phyloP scores from a whole-genome alignment of 352 stramenopile genomes.

The Phytophthora capsici region DNA sequence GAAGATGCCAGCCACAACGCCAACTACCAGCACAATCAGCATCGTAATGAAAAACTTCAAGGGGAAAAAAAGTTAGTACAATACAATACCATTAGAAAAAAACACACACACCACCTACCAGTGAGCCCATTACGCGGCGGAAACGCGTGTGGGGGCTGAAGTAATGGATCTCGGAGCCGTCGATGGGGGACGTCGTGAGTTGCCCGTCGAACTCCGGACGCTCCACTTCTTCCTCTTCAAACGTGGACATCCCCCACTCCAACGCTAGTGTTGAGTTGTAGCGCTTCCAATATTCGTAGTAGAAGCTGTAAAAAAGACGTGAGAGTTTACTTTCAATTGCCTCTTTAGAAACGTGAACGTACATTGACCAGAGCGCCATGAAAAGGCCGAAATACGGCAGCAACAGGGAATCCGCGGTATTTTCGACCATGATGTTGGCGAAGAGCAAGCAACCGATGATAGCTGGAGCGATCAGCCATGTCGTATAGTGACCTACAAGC shows the following conservation, averaged over 20 bases:
- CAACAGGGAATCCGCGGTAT: slow-evolving; percentile 60
- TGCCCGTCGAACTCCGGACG: slow-evolving; percentile 78
- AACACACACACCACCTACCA: slow-evolving; percentile 35
- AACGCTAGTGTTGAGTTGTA: slow-evolving; percentile 73
- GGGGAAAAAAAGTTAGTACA: too few relatives aligned
- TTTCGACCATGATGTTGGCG: slow-evolving; percentile 73
- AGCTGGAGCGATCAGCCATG: slow-evolving; percentile 93
- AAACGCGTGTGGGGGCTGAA: slow-evolving; percentile 72
- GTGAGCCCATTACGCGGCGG: slow-evolving; percentile 71
- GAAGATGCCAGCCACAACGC: slow-evolving; percentile 74
- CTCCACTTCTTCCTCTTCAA: slow-evolving; percentile 76
- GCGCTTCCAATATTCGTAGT: slow-evolving; percentile 88
- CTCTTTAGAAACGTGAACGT: slow-evolving; percentile 8
- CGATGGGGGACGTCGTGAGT: slow-evolving; percentile 72
- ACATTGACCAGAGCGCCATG: slow-evolving; percentile 84
- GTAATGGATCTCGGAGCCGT: slow-evolving; percentile 80
- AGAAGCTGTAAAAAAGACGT: slow-evolving; percentile 47
- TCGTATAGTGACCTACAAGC: slow-evolving; percentile 89
- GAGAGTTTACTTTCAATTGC: background rate
- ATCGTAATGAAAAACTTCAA: slow-evolving; percentile 73
- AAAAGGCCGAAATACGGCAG: slow-evolving; percentile 84
- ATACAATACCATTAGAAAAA: too few relatives aligned
- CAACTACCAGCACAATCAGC: slow-evolving; percentile 74
- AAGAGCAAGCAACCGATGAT: slow-evolving; percentile 91
- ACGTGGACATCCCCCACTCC: slow-evolving; percentile 78